Base-by-base conservation (phyloP, 2,329 filamentous ascomycete genomes). In the Stemphylium vesicarium region DNA sequence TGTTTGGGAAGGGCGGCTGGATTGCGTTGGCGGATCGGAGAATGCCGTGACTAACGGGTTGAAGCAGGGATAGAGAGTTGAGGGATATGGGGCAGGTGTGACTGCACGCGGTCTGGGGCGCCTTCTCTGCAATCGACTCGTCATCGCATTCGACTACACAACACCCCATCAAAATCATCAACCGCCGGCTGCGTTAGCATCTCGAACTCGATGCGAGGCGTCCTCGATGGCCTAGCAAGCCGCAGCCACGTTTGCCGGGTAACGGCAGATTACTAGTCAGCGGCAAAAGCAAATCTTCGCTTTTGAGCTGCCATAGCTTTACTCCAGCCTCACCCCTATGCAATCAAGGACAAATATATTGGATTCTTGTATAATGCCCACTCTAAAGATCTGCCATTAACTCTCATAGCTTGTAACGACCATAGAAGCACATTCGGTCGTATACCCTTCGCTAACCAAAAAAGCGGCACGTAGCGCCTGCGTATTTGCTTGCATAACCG, bases 21-120 rank as follows among this genome's bases (percentile, higher is more conserved):
- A 24, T 6, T 15, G 4, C 11, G 11, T 52, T 12, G 35, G 35
- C 42, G 22, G 15, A 39, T 20, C n/a, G 26, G 41, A n/a, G 16
- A 18, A 20, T 35, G 12, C 33, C 41, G 26, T 11, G 26, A 11
- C 37, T 31, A 31, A 20, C 13, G 2, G 38, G 37, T 48, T 31
- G 33, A 11, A 31, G 41, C 43, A 53, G 43, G 31, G 43, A 48
- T 41, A 29, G 20, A 40, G 26, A 16, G 49, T 32, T 39, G 20
- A 18, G 49, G 29, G 35, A 35, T 10, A 39, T 38, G 20, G 26
- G 42, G 37, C 26, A 11, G 1, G 26, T 29, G 26, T 4, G 26
- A 29, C 26, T 29, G 11, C 26, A 29, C 26, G 26, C 26, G 11
- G 26, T 11, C 26, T 29, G 26, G 26, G 8, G 26, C 26, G 26